Evolutionary conservation across 2,329 filamentous ascomycete genomes (phyloP).

Genomic region (Fusarium drepaniforme): DNA sequence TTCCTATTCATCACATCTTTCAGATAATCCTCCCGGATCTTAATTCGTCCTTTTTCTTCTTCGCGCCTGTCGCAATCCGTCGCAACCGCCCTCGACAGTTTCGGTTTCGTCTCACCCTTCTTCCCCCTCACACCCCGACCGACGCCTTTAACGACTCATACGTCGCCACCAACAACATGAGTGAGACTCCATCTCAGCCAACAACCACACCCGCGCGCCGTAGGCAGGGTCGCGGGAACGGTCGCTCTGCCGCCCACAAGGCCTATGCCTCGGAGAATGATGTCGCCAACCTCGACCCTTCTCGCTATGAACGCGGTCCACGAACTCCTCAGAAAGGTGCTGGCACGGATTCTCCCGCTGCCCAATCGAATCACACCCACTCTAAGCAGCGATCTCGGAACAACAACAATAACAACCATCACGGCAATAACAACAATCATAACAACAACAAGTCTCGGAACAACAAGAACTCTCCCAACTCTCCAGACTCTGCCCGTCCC

Average conservation of each 20-base stretch:
- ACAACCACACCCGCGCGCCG: constrained; percentile 53
- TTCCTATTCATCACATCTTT: constrained; percentile 28
- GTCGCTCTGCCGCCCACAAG: constrained; percentile 59
- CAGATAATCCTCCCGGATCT: constrained; percentile 36
- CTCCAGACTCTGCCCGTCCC: constrained; percentile 56
- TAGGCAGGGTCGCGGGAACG: constrained; percentile 56
- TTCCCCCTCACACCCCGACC: background rate
- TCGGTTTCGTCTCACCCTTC: constrained; percentile 11
- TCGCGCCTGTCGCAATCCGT: constrained; percentile 29
- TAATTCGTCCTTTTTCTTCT: constrained; percentile 23
- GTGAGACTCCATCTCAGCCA: constrained; percentile 48
- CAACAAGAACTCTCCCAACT: constrained; percentile 50
- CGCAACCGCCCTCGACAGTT: constrained; percentile 9
- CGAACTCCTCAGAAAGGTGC: constrained; percentile 62
- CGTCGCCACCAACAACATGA: constrained; percentile 45
- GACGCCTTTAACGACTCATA: constrained; percentile 3
- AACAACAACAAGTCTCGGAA: constrained; percentile 47
- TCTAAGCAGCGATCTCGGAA: constrained; percentile 48
- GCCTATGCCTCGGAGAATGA: constrained; percentile 73
- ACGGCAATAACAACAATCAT: constrained; percentile 35
- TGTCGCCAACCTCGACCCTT: constrained; percentile 46
- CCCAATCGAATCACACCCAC: constrained; percentile 41
- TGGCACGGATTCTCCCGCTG: constrained; percentile 51
- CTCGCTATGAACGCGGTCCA: constrained; percentile 51
- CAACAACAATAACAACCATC: constrained; percentile 22